Evolutionary conservation across 2,329 filamentous ascomycete species (phyloP), one percentile per base, ranked within the genome.

Genomic region (Westerdykella aurantiaca): DNA sequence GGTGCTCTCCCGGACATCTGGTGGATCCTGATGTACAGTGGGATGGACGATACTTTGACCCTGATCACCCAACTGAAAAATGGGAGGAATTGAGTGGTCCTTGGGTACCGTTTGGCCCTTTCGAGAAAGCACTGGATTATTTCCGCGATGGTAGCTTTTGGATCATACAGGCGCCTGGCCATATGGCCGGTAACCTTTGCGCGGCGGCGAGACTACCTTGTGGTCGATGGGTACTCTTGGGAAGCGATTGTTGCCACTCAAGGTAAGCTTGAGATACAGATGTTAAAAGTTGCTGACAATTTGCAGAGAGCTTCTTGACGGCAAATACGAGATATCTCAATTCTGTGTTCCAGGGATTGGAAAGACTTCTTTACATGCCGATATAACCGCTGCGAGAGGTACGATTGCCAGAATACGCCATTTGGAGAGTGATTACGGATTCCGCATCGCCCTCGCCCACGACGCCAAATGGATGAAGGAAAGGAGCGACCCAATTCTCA

Each of bases 111-210:
- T 64, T 68, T 43, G 66, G 64, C 1, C 58, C 63, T 0, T 69
- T 68, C 38, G 56, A 66, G 12, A 56, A 54, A 34, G 64, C 66
- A 10, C 41, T 64, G 44, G 60, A 69, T 38, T 66, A 57, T 34
- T 69, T 69, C 35, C 63, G 63, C 42, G 61, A 74, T 58, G 56
- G 69, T 40, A 60, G 63, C 39, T 66, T 69, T 35, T 67, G 63
- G 65, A 42, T 68, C 6, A 58, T 69, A 7, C 61, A 67, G 17
- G 64, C 63, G 12, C 65, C 64, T 2, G 65, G 66, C 17, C 67
- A 63, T 51, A 62, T 67, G 59, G 52, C 64, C 37, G 58, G 68
- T 12, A 67, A 71, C 58, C 50, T 77, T 29, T 57, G 59, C 35
- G 62, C 60, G 1, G 58, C 56, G 7, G 61, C 60, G 12, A 52